These are phyloP conservation scores for Morella rubra DNA, from an alignment of 306 rosid species.

Conservation along the genomic window DNA sequence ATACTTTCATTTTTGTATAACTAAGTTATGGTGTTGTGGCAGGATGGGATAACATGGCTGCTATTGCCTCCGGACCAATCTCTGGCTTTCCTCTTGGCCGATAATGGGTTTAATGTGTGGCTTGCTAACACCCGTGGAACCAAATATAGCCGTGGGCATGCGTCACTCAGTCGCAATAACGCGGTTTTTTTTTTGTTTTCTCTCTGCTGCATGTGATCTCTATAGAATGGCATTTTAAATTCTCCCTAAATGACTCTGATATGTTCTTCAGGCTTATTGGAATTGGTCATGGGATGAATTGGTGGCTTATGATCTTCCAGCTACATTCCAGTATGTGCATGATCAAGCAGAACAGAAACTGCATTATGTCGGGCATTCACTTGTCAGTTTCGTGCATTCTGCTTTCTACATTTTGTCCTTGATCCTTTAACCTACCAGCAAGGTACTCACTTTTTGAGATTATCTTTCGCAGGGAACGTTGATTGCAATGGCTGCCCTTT, in stretches of 20 bases:
- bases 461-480: constrained; percentile 71
- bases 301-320: constrained; percentile 85
- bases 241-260: background rate
- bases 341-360: constrained; percentile 70
- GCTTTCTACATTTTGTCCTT: background rate
- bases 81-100: constrained; percentile 65
- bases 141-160: constrained; percentile 60
- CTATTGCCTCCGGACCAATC: constrained; percentile 64
- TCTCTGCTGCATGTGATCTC: background rate
- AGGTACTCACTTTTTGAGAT: constrained; percentile 6
- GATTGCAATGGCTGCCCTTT: constrained; percentile 74
- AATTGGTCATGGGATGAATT: constrained; percentile 99
- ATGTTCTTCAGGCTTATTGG: constrained; percentile 63
- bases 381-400: constrained; percentile 44
- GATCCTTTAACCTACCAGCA: constrained; percentile 7
- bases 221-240: background rate
- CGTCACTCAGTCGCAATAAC: constrained; percentile 35
- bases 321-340: constrained; percentile 69
- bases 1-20: background rate
- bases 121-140: constrained; percentile 77
- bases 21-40: constrained; percentile 21
- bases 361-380: constrained; percentile 92
- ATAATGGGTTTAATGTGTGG: constrained; percentile 81
- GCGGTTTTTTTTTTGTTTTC: constrained; percentile 41
- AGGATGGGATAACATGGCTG: constrained; percentile 85